A percentile compares a stretch with the other conserved stretches of the same genome.
Evolutionary conservation across 805 yeast species (phyloP).

Genomic region (Schwanniomyces polymorphus): DNA sequence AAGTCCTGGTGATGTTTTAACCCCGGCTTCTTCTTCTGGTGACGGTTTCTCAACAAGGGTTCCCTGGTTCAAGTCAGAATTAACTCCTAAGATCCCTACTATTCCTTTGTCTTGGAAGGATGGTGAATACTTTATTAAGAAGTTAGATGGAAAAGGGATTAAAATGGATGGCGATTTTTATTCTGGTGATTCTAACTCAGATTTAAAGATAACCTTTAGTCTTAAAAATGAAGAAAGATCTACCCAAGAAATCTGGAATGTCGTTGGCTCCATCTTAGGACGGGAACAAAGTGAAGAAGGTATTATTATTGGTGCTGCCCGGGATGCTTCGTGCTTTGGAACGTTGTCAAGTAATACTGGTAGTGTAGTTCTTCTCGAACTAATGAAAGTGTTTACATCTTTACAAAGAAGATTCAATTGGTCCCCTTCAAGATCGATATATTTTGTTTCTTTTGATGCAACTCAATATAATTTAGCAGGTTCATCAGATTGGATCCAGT

Average conservation of each 20-base stretch:
- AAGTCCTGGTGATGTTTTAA: constrained; percentile 74
- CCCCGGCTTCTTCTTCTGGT: constrained; percentile 71
- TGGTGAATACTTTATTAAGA: constrained; percentile 38
- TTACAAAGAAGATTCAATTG: constrained; percentile 67
- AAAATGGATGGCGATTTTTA: constrained; percentile 25
- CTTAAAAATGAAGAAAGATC: constrained; percentile 44
- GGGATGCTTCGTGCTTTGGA: constrained; percentile 81
- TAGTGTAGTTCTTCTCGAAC: constrained; percentile 67
- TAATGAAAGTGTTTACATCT: constrained; percentile 65
- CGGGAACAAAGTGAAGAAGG: constrained; percentile 75
- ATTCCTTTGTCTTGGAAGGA: constrained; percentile 78
- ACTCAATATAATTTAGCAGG: constrained; percentile 82
- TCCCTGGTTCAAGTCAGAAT: constrained; percentile 45
- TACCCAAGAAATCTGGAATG: constrained; percentile 73
- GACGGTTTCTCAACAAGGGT: constrained; percentile 38
- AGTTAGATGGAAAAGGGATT: constrained; percentile 32
- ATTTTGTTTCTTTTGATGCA: constrained; percentile 84
- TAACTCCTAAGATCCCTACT: constrained; percentile 72
- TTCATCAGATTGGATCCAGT: constrained; percentile 72
- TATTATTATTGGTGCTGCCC: constrained; percentile 75
- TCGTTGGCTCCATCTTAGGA: constrained; percentile 76
- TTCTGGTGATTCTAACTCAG: constrained; percentile 23
- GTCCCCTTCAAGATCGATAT: constrained; percentile 80
- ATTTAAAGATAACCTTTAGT: constrained; percentile 21
- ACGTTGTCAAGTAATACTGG: constrained; percentile 73